These are phyloP conservation scores for Tolypocladium tundrense DNA, from an alignment of 2,329 filamentous ascomycete genomes.

Conservation along the genomic window DNA sequence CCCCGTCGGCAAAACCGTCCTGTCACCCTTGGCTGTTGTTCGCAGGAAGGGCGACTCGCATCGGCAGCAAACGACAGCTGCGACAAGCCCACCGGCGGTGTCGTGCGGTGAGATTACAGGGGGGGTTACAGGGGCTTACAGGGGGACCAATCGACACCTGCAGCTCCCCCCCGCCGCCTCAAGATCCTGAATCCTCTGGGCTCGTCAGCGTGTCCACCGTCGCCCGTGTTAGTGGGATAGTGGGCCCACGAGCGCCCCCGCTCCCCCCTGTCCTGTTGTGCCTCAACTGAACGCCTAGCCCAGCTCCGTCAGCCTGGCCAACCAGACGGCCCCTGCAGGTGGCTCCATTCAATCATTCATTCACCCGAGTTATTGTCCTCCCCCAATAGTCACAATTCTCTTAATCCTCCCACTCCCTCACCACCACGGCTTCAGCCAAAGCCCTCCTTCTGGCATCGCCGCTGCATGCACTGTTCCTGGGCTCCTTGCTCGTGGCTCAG, in stretches of 20 bases:
- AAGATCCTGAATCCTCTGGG: neutral
- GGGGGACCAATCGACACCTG: neutral
- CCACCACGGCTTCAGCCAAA: neutral
- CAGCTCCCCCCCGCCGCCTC: neutral
- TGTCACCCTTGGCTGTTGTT: too few relatives aligned
- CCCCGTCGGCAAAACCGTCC: too few relatives aligned
- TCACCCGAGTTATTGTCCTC: neutral
- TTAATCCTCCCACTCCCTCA: neutral
- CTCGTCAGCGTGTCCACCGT: neutral
- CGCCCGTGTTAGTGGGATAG: neutral
- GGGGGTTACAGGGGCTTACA: neutral
- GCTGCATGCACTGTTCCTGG: neutral
- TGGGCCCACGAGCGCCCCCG: neutral
- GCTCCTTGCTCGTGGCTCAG: neutral
- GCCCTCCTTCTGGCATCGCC: neutral
- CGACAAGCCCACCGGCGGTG: neutral
- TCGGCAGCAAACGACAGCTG: neutral
- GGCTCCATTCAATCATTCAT: neutral
- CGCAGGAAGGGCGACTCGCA: neutral
- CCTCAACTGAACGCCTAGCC: neutral
- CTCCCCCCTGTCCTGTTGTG: neutral
- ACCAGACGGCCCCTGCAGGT: neutral
- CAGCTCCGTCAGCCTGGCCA: neutral
- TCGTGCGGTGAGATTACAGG: neutral
- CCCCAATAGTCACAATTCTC: neutral